phyloP scores from a whole-genome alignment of 495 filamentous ascomycete genomes.

The Aspergillus affinis region DNA sequence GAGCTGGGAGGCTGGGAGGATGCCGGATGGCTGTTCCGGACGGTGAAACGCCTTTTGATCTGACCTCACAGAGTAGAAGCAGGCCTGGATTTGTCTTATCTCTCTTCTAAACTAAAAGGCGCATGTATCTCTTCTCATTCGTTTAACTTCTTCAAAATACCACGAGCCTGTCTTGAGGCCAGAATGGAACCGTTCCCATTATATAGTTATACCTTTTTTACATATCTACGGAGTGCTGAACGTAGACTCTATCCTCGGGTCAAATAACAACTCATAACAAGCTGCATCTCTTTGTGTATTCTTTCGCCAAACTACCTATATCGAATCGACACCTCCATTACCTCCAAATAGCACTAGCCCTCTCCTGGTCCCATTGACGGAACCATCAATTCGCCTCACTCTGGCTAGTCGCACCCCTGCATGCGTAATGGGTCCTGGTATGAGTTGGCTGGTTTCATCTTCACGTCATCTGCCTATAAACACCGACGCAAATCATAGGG shows the following conservation, averaged over 20 bases:
- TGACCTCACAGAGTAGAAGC: conserved; percentile 29
- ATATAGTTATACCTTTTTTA: neutral
- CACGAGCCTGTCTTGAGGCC: neutral
- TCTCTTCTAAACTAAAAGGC: neutral
- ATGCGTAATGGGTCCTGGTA: conserved; percentile 1
- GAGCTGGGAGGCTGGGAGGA: conserved; percentile 73
- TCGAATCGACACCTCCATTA: neutral
- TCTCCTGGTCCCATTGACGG: neutral
- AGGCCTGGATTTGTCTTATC: neutral
- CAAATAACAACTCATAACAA: neutral
- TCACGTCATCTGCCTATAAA: conserved; percentile 4
- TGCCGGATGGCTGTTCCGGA: conserved; percentile 78
- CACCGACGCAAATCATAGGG: neutral
- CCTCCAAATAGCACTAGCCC: neutral
- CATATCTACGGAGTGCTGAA: neutral
- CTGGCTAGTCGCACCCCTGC: neutral
- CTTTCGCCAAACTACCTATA: neutral
- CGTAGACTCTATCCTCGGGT: neutral
- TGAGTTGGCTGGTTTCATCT: conserved; percentile 8
- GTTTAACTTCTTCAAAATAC: neutral
- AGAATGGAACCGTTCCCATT: neutral
- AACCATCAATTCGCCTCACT: conserved; percentile 3
- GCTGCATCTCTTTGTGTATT: neutral
- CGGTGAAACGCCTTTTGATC: conserved; percentile 70
- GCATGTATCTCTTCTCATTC: neutral